phyloP scores from a whole-genome alignment of 805 yeast genomes.

The Metschnikowia dekortorum region DNA sequence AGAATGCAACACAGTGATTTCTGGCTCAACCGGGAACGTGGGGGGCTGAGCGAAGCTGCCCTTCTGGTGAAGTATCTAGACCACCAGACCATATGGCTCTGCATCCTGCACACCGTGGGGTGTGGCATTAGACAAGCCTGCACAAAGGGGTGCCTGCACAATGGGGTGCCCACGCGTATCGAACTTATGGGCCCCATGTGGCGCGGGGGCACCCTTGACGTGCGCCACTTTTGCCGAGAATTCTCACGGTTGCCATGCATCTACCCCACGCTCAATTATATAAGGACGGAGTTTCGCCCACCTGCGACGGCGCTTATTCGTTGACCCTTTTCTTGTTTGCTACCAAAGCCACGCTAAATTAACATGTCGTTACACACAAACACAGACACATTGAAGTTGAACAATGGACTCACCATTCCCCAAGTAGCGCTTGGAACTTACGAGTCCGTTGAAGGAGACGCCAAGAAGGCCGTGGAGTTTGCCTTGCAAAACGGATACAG shows the following conservation, averaged over 20 bases:
- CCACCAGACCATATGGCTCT: too few species aligned
- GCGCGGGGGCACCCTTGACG: background rate
- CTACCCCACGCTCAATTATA: background rate
- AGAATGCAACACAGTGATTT: too few species aligned
- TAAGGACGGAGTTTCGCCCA: background rate
- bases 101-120: too few species aligned
- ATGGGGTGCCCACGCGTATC: too few species aligned
- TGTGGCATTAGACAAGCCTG: too few species aligned
- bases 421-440: slow-evolving; percentile 74
- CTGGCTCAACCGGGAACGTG: too few species aligned
- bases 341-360: background rate
- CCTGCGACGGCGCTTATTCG: background rate
- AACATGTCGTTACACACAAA: slow-evolving; percentile 12
- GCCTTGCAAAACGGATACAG: slow-evolving; percentile 68
- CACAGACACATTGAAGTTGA: slow-evolving; percentile 37
- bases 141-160: too few species aligned
- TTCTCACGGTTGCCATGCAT: slow-evolving; percentile 4
- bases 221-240: slow-evolving; percentile 2
- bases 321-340: background rate
- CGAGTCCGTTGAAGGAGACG: slow-evolving; percentile 53
- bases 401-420: slow-evolving; percentile 64
- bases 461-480: slow-evolving; percentile 49
- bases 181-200: too few species aligned
- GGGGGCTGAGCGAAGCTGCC: too few species aligned
- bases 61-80: too few species aligned